Percentiles rank a stretch among this genome's conserved stretches.
Evolutionary conservation across 2,329 filamentous ascomycete genomes (phyloP).

Genomic region (Trichophyton schoenleinii): DNA sequence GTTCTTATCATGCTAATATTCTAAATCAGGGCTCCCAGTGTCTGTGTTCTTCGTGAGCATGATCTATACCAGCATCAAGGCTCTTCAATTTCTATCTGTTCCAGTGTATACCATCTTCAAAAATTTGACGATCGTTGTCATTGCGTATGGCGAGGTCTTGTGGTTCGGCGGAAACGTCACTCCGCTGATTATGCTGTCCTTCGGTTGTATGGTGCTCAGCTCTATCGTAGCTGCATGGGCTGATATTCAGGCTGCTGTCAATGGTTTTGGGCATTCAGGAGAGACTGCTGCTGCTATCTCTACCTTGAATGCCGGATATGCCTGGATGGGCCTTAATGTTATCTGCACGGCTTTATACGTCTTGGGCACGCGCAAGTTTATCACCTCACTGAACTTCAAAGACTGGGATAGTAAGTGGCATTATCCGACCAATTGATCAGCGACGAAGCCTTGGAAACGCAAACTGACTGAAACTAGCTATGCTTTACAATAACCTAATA

Average conservation of each 20-base stretch:
- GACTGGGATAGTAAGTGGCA: conserved; percentile 84
- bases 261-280: conserved; percentile 42
- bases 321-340: conserved; percentile 97
- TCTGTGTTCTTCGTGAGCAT: no score
- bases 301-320: conserved; percentile 84
- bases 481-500: conserved; percentile 99
- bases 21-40: no score
- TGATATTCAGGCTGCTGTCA: conserved; percentile 76
- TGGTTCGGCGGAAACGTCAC: conserved; percentile 95
- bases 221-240: conserved; percentile 96
- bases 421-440: background rate
- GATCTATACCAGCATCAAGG: conserved; percentile 53
- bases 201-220: conserved; percentile 90
- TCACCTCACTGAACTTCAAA: conserved; percentile 99
- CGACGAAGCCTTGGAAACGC: background rate
- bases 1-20: no score
- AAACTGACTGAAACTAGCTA: conserved; percentile 49
- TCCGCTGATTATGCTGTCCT: conserved; percentile 75
- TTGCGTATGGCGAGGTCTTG: conserved; percentile 92
- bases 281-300: conserved; percentile 63
- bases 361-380: conserved; percentile 89
- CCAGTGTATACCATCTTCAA: conserved; percentile 99
- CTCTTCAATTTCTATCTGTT: conserved; percentile 88
- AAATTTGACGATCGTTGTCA: conserved; percentile 96
- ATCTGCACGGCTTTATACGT: conserved; percentile 85